phyloP scores from a whole-genome alignment of 208 protist genomes.

The Wallacemonas rigidus region DNA sequence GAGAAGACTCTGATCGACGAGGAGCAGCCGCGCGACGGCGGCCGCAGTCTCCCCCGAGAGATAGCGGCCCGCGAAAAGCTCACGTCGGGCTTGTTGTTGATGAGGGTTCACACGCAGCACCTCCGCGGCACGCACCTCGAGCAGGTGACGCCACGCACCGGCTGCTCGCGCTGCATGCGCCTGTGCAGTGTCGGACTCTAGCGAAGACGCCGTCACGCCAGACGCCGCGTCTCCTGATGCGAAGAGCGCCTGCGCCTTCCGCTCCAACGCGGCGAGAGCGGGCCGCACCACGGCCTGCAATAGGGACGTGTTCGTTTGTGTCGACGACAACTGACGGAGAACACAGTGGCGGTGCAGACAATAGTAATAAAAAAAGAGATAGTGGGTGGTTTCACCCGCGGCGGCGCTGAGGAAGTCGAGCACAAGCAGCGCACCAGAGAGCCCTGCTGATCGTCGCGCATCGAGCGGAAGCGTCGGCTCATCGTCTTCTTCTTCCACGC shows the following conservation, averaged over 20 bases:
- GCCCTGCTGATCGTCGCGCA: not conserved
- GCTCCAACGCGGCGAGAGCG: conserved; percentile 25
- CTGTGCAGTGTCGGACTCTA: not conserved
- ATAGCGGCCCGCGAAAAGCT: conserved; percentile 49
- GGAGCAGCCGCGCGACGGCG: conserved; percentile 54
- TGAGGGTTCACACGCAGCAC: conserved; percentile 36
- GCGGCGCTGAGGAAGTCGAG: conserved; percentile 42
- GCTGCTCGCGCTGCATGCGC: not conserved
- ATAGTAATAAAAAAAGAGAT: conserved; percentile 37
- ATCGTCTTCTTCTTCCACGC: not conserved
- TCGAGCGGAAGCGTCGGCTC: not conserved
- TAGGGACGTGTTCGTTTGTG: not conserved
- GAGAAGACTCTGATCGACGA: conserved; percentile 45
- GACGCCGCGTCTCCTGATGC: not conserved
- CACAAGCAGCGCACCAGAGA: conserved; percentile 34
- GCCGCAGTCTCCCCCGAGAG: conserved; percentile 50
- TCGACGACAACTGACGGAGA: not conserved
- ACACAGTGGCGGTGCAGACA: conserved; percentile 13
- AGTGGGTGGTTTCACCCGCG: conserved; percentile 24
- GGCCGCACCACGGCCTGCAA: conserved; percentile 19
- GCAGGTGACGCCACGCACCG: conserved; percentile 1
- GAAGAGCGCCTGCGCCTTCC: conserved; percentile 7
- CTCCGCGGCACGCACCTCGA: conserved; percentile 19
- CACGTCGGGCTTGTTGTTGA: conserved; percentile 56
- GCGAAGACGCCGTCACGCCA: not conserved